Evolutionary conservation across 768 basidiomycete genomes (phyloP).

Genomic region (Trametes meyenii): DNA sequence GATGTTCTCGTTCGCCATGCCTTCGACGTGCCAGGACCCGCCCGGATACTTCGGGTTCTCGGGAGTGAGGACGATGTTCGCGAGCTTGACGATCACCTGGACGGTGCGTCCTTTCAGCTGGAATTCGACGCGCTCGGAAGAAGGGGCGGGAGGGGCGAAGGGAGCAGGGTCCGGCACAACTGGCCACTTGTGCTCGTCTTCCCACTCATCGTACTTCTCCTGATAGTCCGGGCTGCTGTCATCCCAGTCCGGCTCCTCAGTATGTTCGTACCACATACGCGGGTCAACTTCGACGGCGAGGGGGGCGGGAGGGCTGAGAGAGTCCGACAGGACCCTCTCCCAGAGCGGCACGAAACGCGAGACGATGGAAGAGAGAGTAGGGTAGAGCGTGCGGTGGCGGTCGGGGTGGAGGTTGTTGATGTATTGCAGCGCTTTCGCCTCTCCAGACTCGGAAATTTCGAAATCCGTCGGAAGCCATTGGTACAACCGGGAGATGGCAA

Average conservation of each 20-base stretch:
- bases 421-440: slow-evolving; percentile 25
- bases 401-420: slow-evolving; percentile 38
- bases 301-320: slow-evolving; percentile 1
- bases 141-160: slow-evolving; percentile 15
- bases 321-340: slow-evolving; percentile 30
- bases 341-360: slow-evolving; percentile 32
- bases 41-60: slow-evolving; percentile 35
- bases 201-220: slow-evolving; percentile 3
- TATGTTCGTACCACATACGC: slow-evolving; percentile 13
- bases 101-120: slow-evolving; percentile 22
- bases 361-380: slow-evolving; percentile 23
- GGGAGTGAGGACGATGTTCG: slow-evolving; percentile 38
- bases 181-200: slow-evolving; percentile 8
- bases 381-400: slow-evolving; percentile 21
- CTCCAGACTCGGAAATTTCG: slow-evolving; percentile 25
- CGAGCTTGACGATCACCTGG: slow-evolving; percentile 46
- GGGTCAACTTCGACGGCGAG: slow-evolving; percentile 8
- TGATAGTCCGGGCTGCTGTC: neutral
- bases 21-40: slow-evolving; percentile 39
- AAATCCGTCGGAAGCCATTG: slow-evolving; percentile 38
- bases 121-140: neutral
- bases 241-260: neutral
- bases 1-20: slow-evolving; percentile 21
- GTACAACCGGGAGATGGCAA: slow-evolving; percentile 22
- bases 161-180: slow-evolving; percentile 24